Percentiles rank a stretch among this genome's conserved stretches.
phyloP scores from a whole-genome alignment of 805 yeast species.

The Yarrowia osloensis region DNA sequence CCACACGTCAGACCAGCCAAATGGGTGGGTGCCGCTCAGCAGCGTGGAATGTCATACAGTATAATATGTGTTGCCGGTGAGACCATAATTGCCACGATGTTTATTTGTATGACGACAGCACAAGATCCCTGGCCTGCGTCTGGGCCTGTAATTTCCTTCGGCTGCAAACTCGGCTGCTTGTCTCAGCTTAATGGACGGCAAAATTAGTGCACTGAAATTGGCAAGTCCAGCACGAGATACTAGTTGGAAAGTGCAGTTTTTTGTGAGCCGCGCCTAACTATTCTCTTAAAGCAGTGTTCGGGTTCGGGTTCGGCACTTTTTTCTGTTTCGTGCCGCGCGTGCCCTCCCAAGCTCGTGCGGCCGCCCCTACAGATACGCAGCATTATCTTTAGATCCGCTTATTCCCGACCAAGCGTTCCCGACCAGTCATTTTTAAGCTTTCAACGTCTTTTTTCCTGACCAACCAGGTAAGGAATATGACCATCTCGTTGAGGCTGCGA shows the following conservation, averaged over 20 bases:
- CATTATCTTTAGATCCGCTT: constrained; percentile 21
- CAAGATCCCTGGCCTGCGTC: no score
- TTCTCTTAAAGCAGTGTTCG: no score
- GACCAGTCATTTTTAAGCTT: constrained; percentile 17
- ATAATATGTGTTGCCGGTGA: not conserved
- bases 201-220: not conserved
- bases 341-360: not conserved
- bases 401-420: constrained; percentile 26
- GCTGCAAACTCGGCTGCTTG: not conserved
- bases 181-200: not conserved
- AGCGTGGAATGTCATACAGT: not conserved
- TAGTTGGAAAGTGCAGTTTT: not conserved
- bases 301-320: no score
- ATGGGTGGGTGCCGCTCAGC: no score
- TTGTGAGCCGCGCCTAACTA: not conserved
- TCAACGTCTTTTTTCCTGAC: constrained; percentile 3
- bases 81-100: not conserved
- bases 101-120: not conserved
- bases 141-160: not conserved
- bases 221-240: not conserved
- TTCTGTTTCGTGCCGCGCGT: no score
- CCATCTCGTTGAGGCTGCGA: not conserved
- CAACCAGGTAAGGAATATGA: not conserved
- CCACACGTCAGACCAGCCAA: not conserved
- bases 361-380: not conserved